Percentiles rank a stretch among this genome's conserved stretches.
Conservation (phyloP, 257 asterid genomes). For the Rauvolfia tetraphylla region DNA sequence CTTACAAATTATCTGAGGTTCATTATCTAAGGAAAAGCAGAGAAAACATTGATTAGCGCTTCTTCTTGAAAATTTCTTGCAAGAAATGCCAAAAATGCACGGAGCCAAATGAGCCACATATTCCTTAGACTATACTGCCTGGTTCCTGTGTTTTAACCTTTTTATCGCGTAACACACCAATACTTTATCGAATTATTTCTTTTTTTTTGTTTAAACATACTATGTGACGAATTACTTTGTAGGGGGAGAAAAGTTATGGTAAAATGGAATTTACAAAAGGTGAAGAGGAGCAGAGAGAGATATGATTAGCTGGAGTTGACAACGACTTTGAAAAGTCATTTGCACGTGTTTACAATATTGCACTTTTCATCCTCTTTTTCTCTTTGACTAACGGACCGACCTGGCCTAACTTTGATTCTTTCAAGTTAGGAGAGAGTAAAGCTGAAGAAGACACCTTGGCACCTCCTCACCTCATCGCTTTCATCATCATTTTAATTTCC, state of each 20-base stretch:
- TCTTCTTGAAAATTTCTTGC: too few species aligned
- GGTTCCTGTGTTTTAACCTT: too few species aligned
- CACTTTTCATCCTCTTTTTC: conserved; percentile 12
- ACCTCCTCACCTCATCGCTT: neutral
- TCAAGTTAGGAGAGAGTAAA: neutral
- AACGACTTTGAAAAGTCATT: conserved; percentile 17
- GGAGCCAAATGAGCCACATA: too few species aligned
- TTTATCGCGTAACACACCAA: too few species aligned
- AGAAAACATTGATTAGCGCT: neutral
- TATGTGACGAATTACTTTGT: too few species aligned
- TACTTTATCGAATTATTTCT: too few species aligned
- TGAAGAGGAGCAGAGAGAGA: neutral
- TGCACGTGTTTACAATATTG: conserved; percentile 17
- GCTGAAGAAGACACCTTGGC: neutral
- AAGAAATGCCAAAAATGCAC: too few species aligned
- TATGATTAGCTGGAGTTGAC: conserved; percentile 16
- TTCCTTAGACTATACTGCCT: too few species aligned
- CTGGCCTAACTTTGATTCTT: conserved; percentile 25
- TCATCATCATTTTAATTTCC: neutral
- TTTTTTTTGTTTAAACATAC: too few species aligned
- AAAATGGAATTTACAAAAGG: neutral
- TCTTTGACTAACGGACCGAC: conserved; percentile 19
- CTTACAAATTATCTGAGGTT: too few species aligned
- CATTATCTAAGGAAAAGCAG: neutral
- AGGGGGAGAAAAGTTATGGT: neutral